Base-by-base conservation (phyloP, 2,329 filamentous ascomycete genomes). In the Thelonectria blattea region DNA sequence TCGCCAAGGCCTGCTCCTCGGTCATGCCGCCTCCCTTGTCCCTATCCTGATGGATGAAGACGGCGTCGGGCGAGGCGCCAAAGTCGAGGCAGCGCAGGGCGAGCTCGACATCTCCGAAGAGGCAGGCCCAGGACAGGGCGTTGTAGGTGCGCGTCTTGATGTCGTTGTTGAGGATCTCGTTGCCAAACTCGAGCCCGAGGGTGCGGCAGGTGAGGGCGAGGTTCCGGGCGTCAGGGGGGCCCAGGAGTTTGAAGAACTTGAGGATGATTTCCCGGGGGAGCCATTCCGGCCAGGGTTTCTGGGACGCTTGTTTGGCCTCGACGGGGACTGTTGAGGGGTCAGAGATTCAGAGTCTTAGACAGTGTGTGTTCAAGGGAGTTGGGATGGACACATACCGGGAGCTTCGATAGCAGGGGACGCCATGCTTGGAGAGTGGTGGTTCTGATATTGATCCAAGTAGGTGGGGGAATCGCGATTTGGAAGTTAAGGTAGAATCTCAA, bases 111-210 rank as follows among this genome's bases (percentile, higher is more conserved):
- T 60, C 51, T 2, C 43, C 43, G 24, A 20, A 32, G 5, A 37
- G 30, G 14, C 57, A 60, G 3, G 57, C 52, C 52, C 47, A 55
- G 11, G 24, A 15, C 5, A 60, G 20, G 1, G 52, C 37, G 39
- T 55, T n/a, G 52, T 60, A 60, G 3, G 15, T 37, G 2, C 41
- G 45, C 6, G 45, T 48, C 15, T 52, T 32, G 22, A 60, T 56
- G 12, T 60, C 52, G 6, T 20, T 39, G 11, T 9, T 17, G 2
- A 60, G 27, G 3, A 60, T 20, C n/a, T 24, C 11, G 10, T 15
- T 8, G 7, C 8, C 8, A 1, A 58, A 18, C 6, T 15, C 17
- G 22, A 42, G n/a, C 5, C 45, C 45, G n/a, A 42, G 11, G 4
- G 18, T 18, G 37, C 52, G 45, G 24, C 52, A 56, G n/a, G 45